These are phyloP conservation scores for Candolleomyces efflorescens DNA, from an alignment of 768 basidiomycete genomes.

Conservation along the genomic window DNA sequence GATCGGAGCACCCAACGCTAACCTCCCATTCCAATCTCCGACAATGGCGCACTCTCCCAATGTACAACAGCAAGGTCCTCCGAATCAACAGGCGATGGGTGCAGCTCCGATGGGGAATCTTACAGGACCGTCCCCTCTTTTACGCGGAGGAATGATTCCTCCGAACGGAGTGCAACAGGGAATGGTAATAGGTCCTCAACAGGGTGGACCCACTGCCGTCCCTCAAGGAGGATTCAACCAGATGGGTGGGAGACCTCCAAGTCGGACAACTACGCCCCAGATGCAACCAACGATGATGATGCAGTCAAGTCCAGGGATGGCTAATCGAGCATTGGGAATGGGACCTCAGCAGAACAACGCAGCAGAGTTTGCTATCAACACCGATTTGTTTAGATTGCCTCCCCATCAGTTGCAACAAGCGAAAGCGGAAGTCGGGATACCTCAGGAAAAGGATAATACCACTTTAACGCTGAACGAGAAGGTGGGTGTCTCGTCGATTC, in stretches of 20 bases:
- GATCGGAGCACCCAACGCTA: slow-evolving; percentile 9
- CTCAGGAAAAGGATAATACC: slow-evolving; percentile 43
- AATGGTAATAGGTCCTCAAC: slow-evolving; percentile 29
- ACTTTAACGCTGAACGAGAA: slow-evolving; percentile 50
- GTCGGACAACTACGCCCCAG: slow-evolving; percentile 53
- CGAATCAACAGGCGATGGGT: slow-evolving; percentile 12
- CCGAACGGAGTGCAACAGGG: slow-evolving; percentile 36
- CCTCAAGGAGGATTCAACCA: slow-evolving; percentile 21
- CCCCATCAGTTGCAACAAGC: slow-evolving; percentile 26
- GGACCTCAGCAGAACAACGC: neutral
- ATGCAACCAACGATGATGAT: slow-evolving; percentile 39
- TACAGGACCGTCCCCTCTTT: slow-evolving; percentile 48
- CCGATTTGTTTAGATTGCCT: neutral
- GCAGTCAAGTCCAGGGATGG: slow-evolving; percentile 57
- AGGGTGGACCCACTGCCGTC: slow-evolving; percentile 18
- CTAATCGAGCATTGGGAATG: slow-evolving; percentile 31
- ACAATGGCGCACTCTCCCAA: slow-evolving; percentile 55
- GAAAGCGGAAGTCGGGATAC: slow-evolving; percentile 37
- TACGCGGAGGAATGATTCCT: slow-evolving; percentile 44
- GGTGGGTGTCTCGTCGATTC: slow-evolving; percentile 33
- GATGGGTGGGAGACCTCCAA: slow-evolving; percentile 52
- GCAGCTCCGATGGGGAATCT: slow-evolving; percentile 44
- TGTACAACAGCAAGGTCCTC: slow-evolving; percentile 17
- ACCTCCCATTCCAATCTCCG: slow-evolving; percentile 56
- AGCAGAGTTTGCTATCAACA: neutral